Evolutionary conservation across 2,329 filamentous ascomycete species (phyloP), one percentile per base, ranked within the genome.

Genomic region (Ophiostoma quercus): DNA sequence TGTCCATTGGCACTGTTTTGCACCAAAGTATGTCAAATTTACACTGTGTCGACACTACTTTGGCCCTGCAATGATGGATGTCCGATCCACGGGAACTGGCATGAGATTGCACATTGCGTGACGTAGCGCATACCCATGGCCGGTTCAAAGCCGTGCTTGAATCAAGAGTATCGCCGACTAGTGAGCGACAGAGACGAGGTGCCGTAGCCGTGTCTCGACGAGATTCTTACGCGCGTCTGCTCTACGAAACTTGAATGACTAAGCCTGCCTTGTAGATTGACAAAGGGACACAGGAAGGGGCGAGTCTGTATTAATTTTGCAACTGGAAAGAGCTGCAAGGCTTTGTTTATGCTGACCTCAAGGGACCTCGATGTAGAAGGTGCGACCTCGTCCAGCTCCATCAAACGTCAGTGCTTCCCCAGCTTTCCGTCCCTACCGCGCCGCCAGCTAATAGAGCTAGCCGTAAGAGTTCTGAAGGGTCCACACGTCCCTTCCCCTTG

Each of bases 191-290:
- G 51, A 57, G 51, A 25, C 22, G n/a, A 25, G 51, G 4, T 57
- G 19, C 25, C 25, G 25, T 6, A 32, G 25, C 54, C 22, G 22
- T 60, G 54, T 60, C 54, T 60, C 25, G 22, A 32, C 14, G 54
- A 60, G 54, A 32, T 60, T 60, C 54, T 60, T 60, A 60, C 54
- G 54, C 25, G 25, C 54, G 54, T 60, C 54, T 7, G 54, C n/a
- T 34, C 34, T 34, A 4, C 7, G 8, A 11, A 6, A 6, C 3
- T 29, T 32, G 57, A 7, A 62, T 62, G 22, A 62, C 25, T 62
- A 62, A 62, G 57, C 57, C 57, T 62, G 11, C 3, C 57, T 19
- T 29, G 57, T 32, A 16, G 14, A 41, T 14, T 29, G 25, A 62
- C 16, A 7, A 62, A 14, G 6, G 19, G 22, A 7, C 22, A 14